Base-by-base conservation (phyloP, 2,329 filamentous ascomycete genomes). In the Phoma sp. region DNA sequence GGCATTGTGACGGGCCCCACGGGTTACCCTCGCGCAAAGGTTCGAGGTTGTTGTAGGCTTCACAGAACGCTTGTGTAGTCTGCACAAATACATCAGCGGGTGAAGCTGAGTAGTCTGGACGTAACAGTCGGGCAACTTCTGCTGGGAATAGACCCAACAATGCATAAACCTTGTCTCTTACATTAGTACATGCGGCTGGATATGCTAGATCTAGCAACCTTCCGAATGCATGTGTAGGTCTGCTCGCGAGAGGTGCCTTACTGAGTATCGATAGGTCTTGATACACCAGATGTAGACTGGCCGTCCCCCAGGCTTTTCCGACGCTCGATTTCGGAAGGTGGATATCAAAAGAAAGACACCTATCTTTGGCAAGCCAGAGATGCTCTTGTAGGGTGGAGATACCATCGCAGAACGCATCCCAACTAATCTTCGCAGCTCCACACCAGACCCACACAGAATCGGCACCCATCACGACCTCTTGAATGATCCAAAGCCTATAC, bases 401-500 rank as follows among this genome's bases (percentile, higher is more conserved):
- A 2, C 40, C 52, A 2, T 14, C 8, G 32, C 52, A 56, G 32
- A 56, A 56, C 6, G 36, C 47, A 7, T 11, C 8, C 52, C 52
- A 56, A 4, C 48, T 38, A 10, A 57, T 6, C 6, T 11, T 38
- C 3, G 14, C 24, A 8, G 22, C n/a, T 3, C 53, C 53, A n/a
- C 47, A 57, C n/a, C 37, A n/a, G 7, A 57, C 4, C 11, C 22
- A 22, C 4, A 35, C 30, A 3, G 13, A 9, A 2, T 30, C 1
- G 9, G 23, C 36, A 4, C 54, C 54, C 48, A 57, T 46, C 4
- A 46, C 40, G 14, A 57, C 18, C 32, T 57, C 54, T 38, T 53
- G 54, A 4, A 57, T 49, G 39, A 57, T 43, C 54, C 54, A 57
- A 2, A 57, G 29, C 4, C 54, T 44, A 9, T 5, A n/a, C 54